Percentiles rank a stretch among this genome's conserved stretches.
These are phyloP conservation scores for Solanum dulcamara DNA, from an alignment of 257 asterid genomes.

Conservation along the genomic window DNA sequence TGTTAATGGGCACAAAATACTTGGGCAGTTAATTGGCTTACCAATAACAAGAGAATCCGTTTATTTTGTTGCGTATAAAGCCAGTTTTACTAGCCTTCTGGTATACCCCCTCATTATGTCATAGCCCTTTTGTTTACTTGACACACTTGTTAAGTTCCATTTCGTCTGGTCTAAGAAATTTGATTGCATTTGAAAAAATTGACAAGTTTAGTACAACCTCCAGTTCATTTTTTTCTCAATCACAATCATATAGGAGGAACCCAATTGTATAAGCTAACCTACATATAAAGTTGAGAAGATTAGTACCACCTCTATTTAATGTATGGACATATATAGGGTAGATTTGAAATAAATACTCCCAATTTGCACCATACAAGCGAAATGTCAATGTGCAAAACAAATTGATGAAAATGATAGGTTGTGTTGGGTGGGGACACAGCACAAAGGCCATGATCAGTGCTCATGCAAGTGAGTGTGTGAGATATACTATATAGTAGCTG, in stretches of 20 bases:
- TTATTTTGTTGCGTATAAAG: neutral
- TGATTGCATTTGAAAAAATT: neutral
- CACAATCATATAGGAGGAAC: neutral
- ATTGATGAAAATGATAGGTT: neutral
- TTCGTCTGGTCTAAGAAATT: neutral
- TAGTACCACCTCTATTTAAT: neutral
- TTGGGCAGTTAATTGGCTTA: neutral
- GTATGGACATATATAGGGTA: neutral
- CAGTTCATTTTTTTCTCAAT: neutral
- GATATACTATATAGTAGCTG: neutral
- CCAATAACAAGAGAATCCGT: neutral
- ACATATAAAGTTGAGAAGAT: neutral
- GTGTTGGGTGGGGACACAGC: neutral
- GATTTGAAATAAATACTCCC: neutral
- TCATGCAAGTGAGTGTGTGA: neutral
- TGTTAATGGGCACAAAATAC: neutral
- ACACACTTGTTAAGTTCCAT: neutral
- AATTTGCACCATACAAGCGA: neutral
- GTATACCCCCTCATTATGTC: neutral
- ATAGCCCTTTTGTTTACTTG: neutral
- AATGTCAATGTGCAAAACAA: neutral
- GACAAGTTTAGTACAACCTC: neutral
- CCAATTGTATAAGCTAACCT: neutral
- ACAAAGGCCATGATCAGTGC: neutral
- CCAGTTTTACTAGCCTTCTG: neutral